Evolutionary conservation across 768 basidiomycete genomes (phyloP), one percentile per base, ranked within the genome.

Genomic region (Lentinula lateritia): DNA sequence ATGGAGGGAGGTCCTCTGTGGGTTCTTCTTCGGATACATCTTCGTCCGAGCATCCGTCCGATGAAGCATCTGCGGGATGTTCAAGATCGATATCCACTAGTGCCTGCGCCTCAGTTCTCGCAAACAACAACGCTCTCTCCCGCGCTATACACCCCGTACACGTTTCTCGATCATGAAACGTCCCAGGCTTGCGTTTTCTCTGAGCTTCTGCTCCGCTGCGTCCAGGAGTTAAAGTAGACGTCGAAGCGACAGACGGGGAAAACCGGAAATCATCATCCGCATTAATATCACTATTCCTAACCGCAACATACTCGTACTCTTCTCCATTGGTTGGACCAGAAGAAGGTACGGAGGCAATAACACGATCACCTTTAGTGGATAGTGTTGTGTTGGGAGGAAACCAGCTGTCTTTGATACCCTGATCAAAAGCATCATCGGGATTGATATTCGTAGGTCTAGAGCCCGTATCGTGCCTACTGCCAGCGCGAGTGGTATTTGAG

Each of bases 131-230:
- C 46, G 46, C 52, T 32, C 43, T 60, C 36, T 60, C 59, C 18
- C 63, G 41, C 20, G 43, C 45, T 23, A 20, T 16, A 50, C 63
- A 61, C 16, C 63, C 59, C 9, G 20, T 32, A 46, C 63, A 63
- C 34, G 59, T 55, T 23, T 60, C 59, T 16, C 20, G 18, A 56
- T 63, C 63, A 28, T 63, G 63, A 23, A 54, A 54, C 36, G 50
- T 61, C 15, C 57, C 52, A 16, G 50, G 54, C 7, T 46, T 35
- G 32, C 58, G 58, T 59, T 59, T 50, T 0, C 34, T 48, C 38
- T 28, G 20, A 28, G 45, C 15, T 18, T 48, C 38, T 18, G 41
- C 34, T 32, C 8, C 28, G 23, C 56, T 32, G 35, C 53, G 28
- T 28, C 1, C 36, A 5, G 10, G 2, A 39, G 38, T 39, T 2